These are phyloP conservation scores for Ceratocystis destructans DNA, from an alignment of 2,329 filamentous ascomycete species.

Conservation along the genomic window DNA sequence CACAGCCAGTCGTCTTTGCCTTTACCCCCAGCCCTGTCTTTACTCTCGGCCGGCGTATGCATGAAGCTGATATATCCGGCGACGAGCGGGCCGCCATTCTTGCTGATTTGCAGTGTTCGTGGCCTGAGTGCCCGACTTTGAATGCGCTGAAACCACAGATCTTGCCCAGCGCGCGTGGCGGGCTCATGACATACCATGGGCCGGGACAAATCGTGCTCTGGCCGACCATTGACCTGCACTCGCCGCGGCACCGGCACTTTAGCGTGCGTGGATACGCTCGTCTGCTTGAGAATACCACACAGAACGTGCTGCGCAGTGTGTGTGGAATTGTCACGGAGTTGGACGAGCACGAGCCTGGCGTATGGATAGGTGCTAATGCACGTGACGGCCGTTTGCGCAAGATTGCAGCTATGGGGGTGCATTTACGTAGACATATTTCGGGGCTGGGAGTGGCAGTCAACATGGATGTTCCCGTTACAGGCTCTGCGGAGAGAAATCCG, in stretches of 20 bases:
- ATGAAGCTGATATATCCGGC: slow-evolving; percentile 31
- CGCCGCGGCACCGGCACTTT: slow-evolving; percentile 40
- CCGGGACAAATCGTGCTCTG: slow-evolving; percentile 90
- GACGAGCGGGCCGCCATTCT: slow-evolving; percentile 34
- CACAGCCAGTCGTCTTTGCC: slow-evolving; percentile 60
- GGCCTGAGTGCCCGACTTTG: slow-evolving; percentile 22
- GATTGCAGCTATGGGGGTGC: slow-evolving; percentile 85
- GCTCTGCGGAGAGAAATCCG: slow-evolving; percentile 32
- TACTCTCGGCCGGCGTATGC: slow-evolving; percentile 76
- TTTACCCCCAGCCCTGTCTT: slow-evolving; percentile 75
- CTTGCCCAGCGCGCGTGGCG: slow-evolving; percentile 62
- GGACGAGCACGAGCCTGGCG: slow-evolving; percentile 66
- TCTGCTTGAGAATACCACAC: slow-evolving; percentile 63
- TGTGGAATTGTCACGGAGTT: slow-evolving; percentile 46
- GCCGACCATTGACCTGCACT: slow-evolving; percentile 69
- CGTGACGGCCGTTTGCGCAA: slow-evolving; percentile 38
- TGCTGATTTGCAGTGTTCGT: slow-evolving; percentile 28
- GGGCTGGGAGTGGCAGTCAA: slow-evolving; percentile 77
- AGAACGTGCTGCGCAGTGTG: slow-evolving; percentile 41
- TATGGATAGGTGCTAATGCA: slow-evolving; percentile 46
- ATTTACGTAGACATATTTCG: slow-evolving; percentile 69
- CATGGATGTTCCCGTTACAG: slow-evolving; percentile 44
- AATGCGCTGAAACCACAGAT: slow-evolving; percentile 40
- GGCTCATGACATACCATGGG: slow-evolving; percentile 88
- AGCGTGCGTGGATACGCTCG: slow-evolving; percentile 65